These are phyloP conservation scores for Aspergillus alliaceus DNA, from an alignment of 2,329 filamentous ascomycete species.

Conservation along the genomic window DNA sequence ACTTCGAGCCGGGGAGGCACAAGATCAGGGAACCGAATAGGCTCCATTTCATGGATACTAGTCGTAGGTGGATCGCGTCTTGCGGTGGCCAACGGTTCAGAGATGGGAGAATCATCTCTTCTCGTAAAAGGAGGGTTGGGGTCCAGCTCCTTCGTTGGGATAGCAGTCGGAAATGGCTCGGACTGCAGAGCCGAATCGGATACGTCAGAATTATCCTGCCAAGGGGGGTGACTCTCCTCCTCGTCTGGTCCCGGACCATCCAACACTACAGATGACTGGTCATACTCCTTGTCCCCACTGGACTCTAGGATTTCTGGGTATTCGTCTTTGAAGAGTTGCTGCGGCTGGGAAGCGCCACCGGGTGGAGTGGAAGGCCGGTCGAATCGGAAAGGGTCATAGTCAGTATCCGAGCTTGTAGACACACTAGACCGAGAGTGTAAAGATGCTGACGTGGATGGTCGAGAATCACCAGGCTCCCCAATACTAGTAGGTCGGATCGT, in stretches of 20 bases:
- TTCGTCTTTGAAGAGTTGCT: constrained; percentile 43
- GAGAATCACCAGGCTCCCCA: constrained; percentile 32
- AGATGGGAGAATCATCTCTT: constrained; percentile 17
- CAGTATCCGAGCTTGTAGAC: constrained; percentile 34
- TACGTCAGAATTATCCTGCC: constrained; percentile 20
- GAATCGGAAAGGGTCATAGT: constrained; percentile 45
- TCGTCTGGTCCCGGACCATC: constrained; percentile 55
- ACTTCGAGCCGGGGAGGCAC: constrained; percentile 40
- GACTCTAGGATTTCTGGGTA: constrained; percentile 48
- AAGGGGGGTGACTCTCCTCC: constrained; percentile 46
- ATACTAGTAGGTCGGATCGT: constrained; percentile 16
- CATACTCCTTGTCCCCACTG: constrained; percentile 47
- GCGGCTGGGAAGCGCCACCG: constrained; percentile 14
- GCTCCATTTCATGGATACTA: constrained; percentile 8
- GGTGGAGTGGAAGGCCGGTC: constrained; percentile 35
- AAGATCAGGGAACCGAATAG: constrained; percentile 39
- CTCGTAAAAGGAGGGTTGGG: constrained; percentile 7
- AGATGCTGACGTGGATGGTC: constrained; percentile 41
- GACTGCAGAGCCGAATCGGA: constrained; percentile 14
- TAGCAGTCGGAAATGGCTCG: constrained; percentile 26
- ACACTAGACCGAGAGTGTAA: constrained; percentile 22
- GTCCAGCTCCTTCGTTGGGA: constrained; percentile 20
- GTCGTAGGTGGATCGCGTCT: constrained; percentile 12
- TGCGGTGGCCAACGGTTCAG: constrained; percentile 23
- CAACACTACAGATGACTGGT: constrained; percentile 56